Evolutionary conservation across 2,329 filamentous ascomycete genomes (phyloP), one percentile per base, ranked within the genome.

Genomic region (Cordyceps militaris): DNA sequence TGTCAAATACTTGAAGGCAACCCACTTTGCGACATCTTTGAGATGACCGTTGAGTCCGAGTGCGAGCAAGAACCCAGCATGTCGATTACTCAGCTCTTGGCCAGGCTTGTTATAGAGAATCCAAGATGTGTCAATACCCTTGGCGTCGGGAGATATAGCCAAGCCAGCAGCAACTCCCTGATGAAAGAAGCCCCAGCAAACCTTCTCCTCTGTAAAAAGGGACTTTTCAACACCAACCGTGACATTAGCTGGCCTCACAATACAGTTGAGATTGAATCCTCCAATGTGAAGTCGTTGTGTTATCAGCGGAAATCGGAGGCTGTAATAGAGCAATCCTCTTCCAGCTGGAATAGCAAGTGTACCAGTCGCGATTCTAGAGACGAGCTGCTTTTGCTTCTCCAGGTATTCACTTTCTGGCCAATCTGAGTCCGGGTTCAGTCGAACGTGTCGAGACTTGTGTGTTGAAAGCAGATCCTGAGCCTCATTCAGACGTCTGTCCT

Each of bases 181-280:
- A 69, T 99, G 94, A 73, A 99, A 99, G 73, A 97, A 99, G 0
- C 93, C 92, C 94, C 94, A 99, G 67, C 91, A 93, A 42, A 96
- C 91, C 71, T 96, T 97, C 66, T 99, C 94, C 73, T 99, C 94
- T 0, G 89, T 93, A 66, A 96, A 96, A 2, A 87, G 78, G 6
- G 81, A 79, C 66, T 93, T 91, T 67, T 99, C 94, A 7, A 94
- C 91, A n/a, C 90, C 92, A 30, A 99, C 88, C 2, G 90, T 95
- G 36, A 91, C 91, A 62, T 95, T 94, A 61, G 88, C 86, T 3
- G 95, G 94, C 67, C 91, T 94, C 77, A 99, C 92, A 9, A 94
- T 79, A 67, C 92, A 97, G 55, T 89, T 91, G 36, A 96, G 80
- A 62, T 92, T 96, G 74, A 99, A 99, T 0, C 92, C 93, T 50